These are phyloP conservation scores for Lophium mytilinum DNA, from an alignment of 495 filamentous ascomycete species.

Conservation along the genomic window DNA sequence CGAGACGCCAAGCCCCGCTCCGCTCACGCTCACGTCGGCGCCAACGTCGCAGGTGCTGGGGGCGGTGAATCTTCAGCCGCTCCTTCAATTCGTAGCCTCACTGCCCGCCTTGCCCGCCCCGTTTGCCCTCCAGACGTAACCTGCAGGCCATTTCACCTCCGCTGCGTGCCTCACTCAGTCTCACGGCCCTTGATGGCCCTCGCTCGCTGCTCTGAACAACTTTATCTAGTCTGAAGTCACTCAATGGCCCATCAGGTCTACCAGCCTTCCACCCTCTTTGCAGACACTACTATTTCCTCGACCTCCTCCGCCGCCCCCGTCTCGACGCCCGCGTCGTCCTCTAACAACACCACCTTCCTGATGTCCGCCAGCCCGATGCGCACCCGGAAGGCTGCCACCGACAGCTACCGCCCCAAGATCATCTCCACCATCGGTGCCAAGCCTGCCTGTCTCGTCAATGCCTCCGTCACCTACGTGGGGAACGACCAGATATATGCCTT, in stretches of 20 bases:
- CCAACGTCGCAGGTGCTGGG: no score
- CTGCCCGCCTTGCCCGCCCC: background rate
- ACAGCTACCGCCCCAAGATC: constrained; percentile 69
- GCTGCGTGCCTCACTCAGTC: no score
- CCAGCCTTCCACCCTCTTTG: constrained; percentile 10
- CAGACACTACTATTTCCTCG: constrained; percentile 4
- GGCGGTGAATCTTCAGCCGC: no score
- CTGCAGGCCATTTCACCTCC: no score
- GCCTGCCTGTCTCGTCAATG: constrained; percentile 92
- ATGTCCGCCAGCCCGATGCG: constrained; percentile 71
- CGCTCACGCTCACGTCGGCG: background rate
- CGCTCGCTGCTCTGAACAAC: background rate
- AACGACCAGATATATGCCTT: constrained; percentile 97
- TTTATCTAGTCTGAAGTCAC: background rate
- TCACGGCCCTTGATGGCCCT: background rate
- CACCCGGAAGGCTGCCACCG: constrained; percentile 49
- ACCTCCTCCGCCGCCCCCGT: constrained; percentile 27
- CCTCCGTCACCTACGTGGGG: constrained; percentile 92
- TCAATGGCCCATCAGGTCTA: constrained; percentile 14
- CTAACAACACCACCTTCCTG: constrained; percentile 72
- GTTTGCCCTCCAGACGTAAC: background rate
- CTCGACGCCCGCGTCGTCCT: constrained; percentile 41
- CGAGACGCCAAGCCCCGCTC: no score
- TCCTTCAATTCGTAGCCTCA: background rate
- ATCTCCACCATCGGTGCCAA: constrained; percentile 67